Percentiles rank a stretch among this genome's conserved stretches.
Conservation (phyloP, 139 green algal genomes). For the Coelastrella sp. region DNA sequence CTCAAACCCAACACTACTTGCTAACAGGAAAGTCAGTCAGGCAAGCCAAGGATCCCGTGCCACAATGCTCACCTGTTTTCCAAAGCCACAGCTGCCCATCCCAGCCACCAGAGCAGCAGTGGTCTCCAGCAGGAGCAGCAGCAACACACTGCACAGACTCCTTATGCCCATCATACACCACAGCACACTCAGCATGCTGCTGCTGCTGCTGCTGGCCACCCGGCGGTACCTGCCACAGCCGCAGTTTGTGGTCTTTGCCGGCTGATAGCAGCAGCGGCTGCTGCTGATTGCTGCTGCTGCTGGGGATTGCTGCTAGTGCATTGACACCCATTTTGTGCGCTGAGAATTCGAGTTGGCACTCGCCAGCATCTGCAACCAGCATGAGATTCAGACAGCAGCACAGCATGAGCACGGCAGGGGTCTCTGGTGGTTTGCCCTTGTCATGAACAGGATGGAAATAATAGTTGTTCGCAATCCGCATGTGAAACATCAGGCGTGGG, state of each 20-base stretch:
- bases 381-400: no score
- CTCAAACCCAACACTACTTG: background rate
- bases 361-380: conserved; percentile 41
- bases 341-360: conserved; percentile 6
- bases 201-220: conserved; percentile 9
- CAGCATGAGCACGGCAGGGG: no score
- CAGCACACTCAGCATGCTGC: conserved; percentile 38
- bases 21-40: background rate
- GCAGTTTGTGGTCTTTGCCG: conserved; percentile 69
- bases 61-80: conserved; percentile 50
- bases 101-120: conserved; percentile 76
- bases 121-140: conserved; percentile 52
- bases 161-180: conserved; percentile 70
- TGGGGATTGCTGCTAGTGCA: conserved; percentile 34
- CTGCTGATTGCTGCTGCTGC: conserved; percentile 26
- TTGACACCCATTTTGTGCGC: conserved; percentile 56
- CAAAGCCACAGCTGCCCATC: conserved; percentile 80
- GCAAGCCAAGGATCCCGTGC: background rate
- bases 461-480: no score
- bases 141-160: conserved; percentile 74
- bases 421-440: no score
- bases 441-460: no score
- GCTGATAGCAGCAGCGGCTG: conserved; percentile 65
- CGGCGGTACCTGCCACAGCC: conserved; percentile 61
- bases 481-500: no score